A percentile compares a stretch with the other conserved stretches of the same genome.
These are phyloP conservation scores for Fusarium chaquense DNA, from an alignment of 2,329 filamentous ascomycete genomes.

Conservation along the genomic window DNA sequence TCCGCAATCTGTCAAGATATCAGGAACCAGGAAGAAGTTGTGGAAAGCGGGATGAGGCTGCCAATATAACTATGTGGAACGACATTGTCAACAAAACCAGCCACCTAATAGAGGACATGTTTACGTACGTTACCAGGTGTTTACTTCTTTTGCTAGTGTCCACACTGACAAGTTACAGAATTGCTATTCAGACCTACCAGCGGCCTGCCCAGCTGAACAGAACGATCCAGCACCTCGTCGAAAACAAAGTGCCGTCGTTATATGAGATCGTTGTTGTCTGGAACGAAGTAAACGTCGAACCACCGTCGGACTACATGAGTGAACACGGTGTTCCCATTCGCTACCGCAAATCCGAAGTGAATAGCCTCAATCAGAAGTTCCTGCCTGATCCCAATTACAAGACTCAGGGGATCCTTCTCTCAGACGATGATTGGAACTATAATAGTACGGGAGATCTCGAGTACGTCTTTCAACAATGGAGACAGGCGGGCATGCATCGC, in stretches of 20 bases:
- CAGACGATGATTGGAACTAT: constrained; percentile 56
- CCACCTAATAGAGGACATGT: constrained; percentile 46
- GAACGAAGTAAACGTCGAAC: constrained; percentile 50
- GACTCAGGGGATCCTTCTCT: constrained; percentile 54
- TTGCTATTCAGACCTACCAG: constrained; percentile 52
- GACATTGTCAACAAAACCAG: constrained; percentile 35
- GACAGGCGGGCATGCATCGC: constrained; percentile 49
- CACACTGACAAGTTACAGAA: constrained; percentile 34
- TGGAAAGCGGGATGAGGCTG: not conserved
- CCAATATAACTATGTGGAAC: constrained; percentile 12
- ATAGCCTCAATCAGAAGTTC: constrained; percentile 55
- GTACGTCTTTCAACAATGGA: constrained; percentile 55
- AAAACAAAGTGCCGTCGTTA: constrained; percentile 50
- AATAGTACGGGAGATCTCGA: constrained; percentile 51
- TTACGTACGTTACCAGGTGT: constrained; percentile 43
- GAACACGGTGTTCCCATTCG: constrained; percentile 48
- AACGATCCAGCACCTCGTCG: constrained; percentile 46
- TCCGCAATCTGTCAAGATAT: not conserved
- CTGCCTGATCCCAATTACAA: constrained; percentile 49
- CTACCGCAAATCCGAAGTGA: constrained; percentile 47
- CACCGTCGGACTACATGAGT: constrained; percentile 46
- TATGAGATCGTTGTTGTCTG: constrained; percentile 53
- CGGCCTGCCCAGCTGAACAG: constrained; percentile 50
- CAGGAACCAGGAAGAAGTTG: not conserved
- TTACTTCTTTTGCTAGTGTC: accelerated